Evolutionary conservation across 441 rosid species (phyloP), one percentile per base, ranked within the genome.

Genomic region (Adansonia rubrostipa): DNA sequence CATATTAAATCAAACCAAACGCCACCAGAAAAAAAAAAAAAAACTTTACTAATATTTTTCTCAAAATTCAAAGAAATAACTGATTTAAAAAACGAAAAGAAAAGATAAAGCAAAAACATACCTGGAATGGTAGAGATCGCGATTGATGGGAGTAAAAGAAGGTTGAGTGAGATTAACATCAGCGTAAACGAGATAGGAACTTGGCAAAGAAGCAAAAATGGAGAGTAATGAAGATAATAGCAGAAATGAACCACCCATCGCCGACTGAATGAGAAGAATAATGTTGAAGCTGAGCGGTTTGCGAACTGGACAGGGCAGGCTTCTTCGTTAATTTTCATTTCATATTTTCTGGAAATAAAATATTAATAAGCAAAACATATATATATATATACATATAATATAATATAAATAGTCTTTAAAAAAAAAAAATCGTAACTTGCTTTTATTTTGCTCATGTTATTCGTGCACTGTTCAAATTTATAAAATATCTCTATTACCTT

Each of bases 51-150:
- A 50, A 67, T 75, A 0, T 6, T 50, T 72, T 73, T 13, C 9
- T 64, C 40, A 47, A 36, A 33, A 71, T 44, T 63, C 51, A 56
- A 73, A 15, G 5, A 61, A 36, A 57, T 50, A 4, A 22, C 44
- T 14, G 5, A 11, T 44, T 62, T 50, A 45, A 48, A 3, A 2
- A 20, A n/a, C 1, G 7, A 22, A 17, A 11, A 4, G 58, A 28
- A 28, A 13, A 5, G 3, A 5, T 6, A 36, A 63, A 36, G 67
- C 28, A 6, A 17, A 4, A 36, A 60, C 36, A 47, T 40, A 91
- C 99, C 98, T 95, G 83, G 98, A 93, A 84, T 91, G 99, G 81
- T 97, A 97, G 81, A 97, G 99, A 91, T 95, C 98, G 74, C 88
- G 87, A 86, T 93, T 92, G 82, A 97, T 91, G 33, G 97, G 96